Percentiles rank a stretch among this genome's conserved stretches.
These are phyloP conservation scores for Zoysia pacifica DNA, from an alignment of 176 grass and related monocot genomes.

Conservation along the genomic window DNA sequence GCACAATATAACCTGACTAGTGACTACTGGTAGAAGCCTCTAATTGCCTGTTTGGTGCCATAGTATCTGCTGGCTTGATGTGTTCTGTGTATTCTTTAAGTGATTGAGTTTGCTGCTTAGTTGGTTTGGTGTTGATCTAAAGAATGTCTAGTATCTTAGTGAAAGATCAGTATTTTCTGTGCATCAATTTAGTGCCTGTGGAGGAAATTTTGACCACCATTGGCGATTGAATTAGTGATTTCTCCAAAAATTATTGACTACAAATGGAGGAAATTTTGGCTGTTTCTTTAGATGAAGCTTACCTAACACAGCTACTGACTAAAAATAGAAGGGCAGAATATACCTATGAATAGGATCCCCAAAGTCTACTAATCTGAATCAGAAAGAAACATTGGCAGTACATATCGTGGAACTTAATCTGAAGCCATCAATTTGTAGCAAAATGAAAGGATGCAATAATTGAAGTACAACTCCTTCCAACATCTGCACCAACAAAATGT, in stretches of 20 bases:
- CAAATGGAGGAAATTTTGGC: neutral
- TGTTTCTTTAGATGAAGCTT: neutral
- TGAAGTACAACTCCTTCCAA: neutral
- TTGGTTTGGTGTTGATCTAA: neutral
- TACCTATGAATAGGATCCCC: neutral
- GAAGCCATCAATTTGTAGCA: neutral
- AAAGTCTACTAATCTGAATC: neutral
- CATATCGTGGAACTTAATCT: neutral
- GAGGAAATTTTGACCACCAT: too few species aligned
- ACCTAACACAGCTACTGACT: neutral
- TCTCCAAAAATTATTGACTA: neutral
- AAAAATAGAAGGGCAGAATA: neutral
- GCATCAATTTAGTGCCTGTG: neutral
- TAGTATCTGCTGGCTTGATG: neutral
- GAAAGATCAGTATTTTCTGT: neutral
- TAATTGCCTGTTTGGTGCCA: neutral
- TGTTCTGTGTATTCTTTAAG: conserved; percentile 1
- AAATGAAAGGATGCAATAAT: neutral
- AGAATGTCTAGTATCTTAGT: neutral
- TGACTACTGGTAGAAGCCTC: neutral
- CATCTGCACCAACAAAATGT: neutral
- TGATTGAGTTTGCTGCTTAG: neutral
- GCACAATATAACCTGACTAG: neutral
- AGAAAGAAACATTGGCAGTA: neutral
- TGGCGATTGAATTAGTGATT: too few species aligned